Base-by-base conservation (phyloP, 176 grass and related monocot species). In the Triticum monococcum region DNA sequence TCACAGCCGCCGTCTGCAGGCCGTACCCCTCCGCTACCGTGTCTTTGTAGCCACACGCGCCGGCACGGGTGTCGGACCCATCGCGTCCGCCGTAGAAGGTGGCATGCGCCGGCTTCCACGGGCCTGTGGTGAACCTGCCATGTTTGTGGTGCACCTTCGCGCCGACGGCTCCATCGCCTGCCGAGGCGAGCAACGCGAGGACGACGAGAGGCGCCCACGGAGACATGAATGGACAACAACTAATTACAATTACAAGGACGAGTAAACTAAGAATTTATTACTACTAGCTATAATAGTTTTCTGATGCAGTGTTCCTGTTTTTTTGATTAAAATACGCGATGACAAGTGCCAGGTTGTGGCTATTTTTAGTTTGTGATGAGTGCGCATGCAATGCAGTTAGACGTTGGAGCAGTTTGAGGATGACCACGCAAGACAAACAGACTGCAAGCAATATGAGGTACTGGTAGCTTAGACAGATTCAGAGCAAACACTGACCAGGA, bases 1-100 rank as follows among this genome's bases (percentile, higher is more conserved):
- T 98, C 83, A 98, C 86, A 5, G 93, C 96, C 54, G 73, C 93
- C 23, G 91, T 98, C 89, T 93, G 75, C 80, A 95, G 43, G 37
- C 96, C 93, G 62, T 98, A 98, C 26, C 96, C 96, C 64, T 95
- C 83, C 37, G 81, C 81, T 12, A 85, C 63, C 25, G 89, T 91
- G 86, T 93, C 94, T 81, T 89, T 86, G 75, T 96, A 96, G 40
- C 91, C 94, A n/a, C 91, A 96, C 12, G 89, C 87, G 12, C 94
- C 94, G 8, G 76, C 89, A 78, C 77, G 86, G 11, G 91, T 71
- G 28, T 68, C 89, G 17, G 91, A 93, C 30, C 94, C 91, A 66
- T 95, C 91, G 5, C 79, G 57, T 3, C 91, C 89, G 54, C 94
- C 94, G 30, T 95, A 95, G 87, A 95, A 95, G 18, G 91, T 93